A percentile compares a stretch with the other conserved stretches of the same genome.
Evolutionary conservation across 805 yeast genomes (phyloP).

Genomic region (Candida coquimbonensis): DNA sequence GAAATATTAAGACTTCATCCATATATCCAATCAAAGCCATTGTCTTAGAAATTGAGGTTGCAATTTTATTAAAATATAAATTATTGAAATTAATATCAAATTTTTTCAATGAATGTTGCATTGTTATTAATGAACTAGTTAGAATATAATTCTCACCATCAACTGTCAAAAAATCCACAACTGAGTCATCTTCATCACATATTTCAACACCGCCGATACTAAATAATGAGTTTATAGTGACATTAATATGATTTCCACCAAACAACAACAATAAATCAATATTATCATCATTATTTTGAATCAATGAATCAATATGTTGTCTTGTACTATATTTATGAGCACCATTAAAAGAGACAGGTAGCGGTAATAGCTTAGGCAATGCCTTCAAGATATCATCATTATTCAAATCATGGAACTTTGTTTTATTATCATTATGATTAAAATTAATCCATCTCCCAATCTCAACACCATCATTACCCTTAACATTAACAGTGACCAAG

Average conservation of each 20-base stretch:
- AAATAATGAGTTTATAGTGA: conserved; percentile 29
- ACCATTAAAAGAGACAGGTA: conserved; percentile 15
- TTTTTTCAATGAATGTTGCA: conserved; percentile 14
- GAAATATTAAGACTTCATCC: conserved; percentile 25
- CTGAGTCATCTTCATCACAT: conserved; percentile 14
- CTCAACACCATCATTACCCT: conserved; percentile 1
- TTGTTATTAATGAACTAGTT: conserved; percentile 17
- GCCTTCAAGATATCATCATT: conserved; percentile 25
- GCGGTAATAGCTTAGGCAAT: conserved; percentile 32
- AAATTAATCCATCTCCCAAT: conserved; percentile 13
- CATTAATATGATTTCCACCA: conserved; percentile 18
- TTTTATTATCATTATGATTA: not conserved
- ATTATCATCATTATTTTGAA: conserved; percentile 15
- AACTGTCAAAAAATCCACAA: conserved; percentile 9
- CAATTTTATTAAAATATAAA: conserved; percentile 12
- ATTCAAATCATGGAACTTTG: conserved; percentile 21
- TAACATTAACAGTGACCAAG: conserved; percentile 16
- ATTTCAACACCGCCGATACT: conserved; percentile 20
- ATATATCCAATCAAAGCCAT: conserved; percentile 26
- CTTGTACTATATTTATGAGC: conserved; percentile 19
- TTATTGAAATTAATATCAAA: conserved; percentile 10
- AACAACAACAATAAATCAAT: conserved; percentile 23
- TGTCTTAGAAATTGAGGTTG: conserved; percentile 15
- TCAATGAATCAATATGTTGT: conserved; percentile 24
- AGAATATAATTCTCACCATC: conserved; percentile 13